Base-by-base conservation (phyloP, 2,329 filamentous ascomycete species). In the Ophiostoma sp. region DNA sequence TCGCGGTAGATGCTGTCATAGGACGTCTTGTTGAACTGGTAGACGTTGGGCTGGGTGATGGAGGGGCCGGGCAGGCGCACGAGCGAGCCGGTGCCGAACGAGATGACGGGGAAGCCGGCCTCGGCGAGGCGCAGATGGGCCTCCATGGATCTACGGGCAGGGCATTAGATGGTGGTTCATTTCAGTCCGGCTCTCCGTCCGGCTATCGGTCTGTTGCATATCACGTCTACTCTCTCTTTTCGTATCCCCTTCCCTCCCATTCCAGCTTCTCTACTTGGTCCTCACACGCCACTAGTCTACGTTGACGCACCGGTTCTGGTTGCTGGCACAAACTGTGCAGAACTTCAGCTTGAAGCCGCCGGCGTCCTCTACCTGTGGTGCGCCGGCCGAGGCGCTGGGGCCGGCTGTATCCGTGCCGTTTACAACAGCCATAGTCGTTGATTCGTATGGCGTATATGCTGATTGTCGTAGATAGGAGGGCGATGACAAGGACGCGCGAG, bases 291-390 rank as follows among this genome's bases (percentile, higher is more conserved):
- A 1, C 27, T 27, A 27, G 12, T 63, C 67, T 68, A 68, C 67
- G 67, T 27, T 18, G 40, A 69, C 83, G 72, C 83, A 96, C 87
- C 95, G 88, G 76, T 99, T 99, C 78, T 99, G 93, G 75, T 99
- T 99, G 75, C 93, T 97, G 7, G 95, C 95, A 79, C 95, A 99
- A n/a, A 99, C 94, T 2, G 95, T 98, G 82, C 93, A 97, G 79
- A 98, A 97, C 76, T 91, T 96, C 71, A 99, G 85, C 79, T 95
- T 97, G 84, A 89, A 97, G 66, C 84, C 86, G n/a, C 81, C 81
- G 40, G 82, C 79, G 18, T 82, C 82, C 60, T 84, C 81, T 14
- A 81, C 78, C 40, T 81, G 79, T 67, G 80, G 80, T 69, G 83
- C 82, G 68, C 49, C 67, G 16, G 66, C n/a, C 36, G 49, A 12